Evolutionary conservation across 768 basidiomycete species (phyloP), one percentile per base, ranked within the genome.

Genomic region (Hypholoma fasciculare): DNA sequence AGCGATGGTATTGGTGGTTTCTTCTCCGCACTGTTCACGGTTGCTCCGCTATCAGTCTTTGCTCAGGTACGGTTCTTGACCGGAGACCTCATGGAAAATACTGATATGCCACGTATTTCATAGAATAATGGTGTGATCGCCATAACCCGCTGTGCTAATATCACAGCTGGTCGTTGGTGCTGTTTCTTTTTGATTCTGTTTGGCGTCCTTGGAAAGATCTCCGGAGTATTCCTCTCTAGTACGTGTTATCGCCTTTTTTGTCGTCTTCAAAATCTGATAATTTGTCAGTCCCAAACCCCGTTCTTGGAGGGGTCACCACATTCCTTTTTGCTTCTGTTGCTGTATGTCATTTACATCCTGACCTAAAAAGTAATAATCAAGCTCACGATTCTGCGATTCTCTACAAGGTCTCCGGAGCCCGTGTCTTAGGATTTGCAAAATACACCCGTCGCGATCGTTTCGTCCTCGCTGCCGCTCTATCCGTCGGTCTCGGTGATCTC

Each of bases 221-320:
- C 90, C 4, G 91, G 90, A 0, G 82, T 92, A 47, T 90, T 94
- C 73, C 80, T 94, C 7, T 83, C 90, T 1, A 92, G 58, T 55
- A 37, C 3, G 58, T 51, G 14, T 40, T 9, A 4, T 49, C 30
- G 23, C 38, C 16, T 48, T 19, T 49, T 2, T 38, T 19, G 44
- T 7, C n/a, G 7, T 56, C 34, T 5, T 23, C 11, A 13, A 20
- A 3, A 26, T 55, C 54, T 37, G n/a, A 49, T 23, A 8, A 7
- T 8, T 12, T 12, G 23, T 1, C 17, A 59, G 58, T 94, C 59
- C 92, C 92, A 1, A 86, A 88, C 65, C 77, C 91, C 0, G 90
- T 92, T 8, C 79, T 92, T 0, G 92, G 91, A 3, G 90, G 91
- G 5, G 90, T 92, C 0, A 94, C 90, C 5, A 92, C 91, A 1